A percentile compares a stretch with the other conserved stretches of the same genome.
Evolutionary conservation across 2,329 filamentous ascomycete genomes (phyloP).

Genomic region (Colletotrichum sp.): DNA sequence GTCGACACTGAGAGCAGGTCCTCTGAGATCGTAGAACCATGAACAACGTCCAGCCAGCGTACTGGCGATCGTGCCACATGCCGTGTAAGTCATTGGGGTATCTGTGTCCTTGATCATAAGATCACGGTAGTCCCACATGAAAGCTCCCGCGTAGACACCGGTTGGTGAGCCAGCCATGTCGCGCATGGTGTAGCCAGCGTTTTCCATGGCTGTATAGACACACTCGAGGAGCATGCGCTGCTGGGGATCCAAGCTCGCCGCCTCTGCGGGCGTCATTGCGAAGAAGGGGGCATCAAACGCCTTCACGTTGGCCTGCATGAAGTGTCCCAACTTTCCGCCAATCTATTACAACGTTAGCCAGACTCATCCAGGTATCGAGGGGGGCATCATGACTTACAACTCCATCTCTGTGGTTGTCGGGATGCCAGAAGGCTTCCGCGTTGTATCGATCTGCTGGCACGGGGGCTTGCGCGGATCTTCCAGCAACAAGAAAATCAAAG

Average conservation of each 20-base stretch:
- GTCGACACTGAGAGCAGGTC: constrained; percentile 25
- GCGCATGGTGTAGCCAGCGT: constrained; percentile 3
- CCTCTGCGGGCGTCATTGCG: constrained; percentile 24
- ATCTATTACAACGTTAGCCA: neutral
- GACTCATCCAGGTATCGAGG: neutral
- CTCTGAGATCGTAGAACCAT: constrained; percentile 48
- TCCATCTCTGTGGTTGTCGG: constrained; percentile 51
- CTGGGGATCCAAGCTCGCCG: constrained; percentile 31
- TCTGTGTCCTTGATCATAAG: constrained; percentile 28
- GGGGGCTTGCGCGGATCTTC: constrained; percentile 45
- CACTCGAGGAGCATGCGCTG: constrained; percentile 27
- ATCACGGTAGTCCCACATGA: constrained; percentile 32
- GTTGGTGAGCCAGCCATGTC: constrained; percentile 27
- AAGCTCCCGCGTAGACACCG: constrained; percentile 53
- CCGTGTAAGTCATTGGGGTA: constrained; percentile 35
- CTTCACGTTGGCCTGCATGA: neutral
- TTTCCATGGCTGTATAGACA: neutral
- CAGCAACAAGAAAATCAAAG: neutral
- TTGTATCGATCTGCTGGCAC: constrained; percentile 55
- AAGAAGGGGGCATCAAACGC: constrained; percentile 29
- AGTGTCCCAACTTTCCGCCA: neutral
- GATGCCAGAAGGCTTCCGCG: constrained; percentile 58
- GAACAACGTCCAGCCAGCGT: constrained; percentile 28
- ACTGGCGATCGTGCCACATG: neutral
- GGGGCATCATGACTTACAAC: constrained; percentile 39